Percentiles rank a stretch among this genome's conserved stretches.
These are phyloP conservation scores for Keqinozyma sinolaborantium DNA, from an alignment of 1,139 yeast genomes.

Conservation along the genomic window DNA sequence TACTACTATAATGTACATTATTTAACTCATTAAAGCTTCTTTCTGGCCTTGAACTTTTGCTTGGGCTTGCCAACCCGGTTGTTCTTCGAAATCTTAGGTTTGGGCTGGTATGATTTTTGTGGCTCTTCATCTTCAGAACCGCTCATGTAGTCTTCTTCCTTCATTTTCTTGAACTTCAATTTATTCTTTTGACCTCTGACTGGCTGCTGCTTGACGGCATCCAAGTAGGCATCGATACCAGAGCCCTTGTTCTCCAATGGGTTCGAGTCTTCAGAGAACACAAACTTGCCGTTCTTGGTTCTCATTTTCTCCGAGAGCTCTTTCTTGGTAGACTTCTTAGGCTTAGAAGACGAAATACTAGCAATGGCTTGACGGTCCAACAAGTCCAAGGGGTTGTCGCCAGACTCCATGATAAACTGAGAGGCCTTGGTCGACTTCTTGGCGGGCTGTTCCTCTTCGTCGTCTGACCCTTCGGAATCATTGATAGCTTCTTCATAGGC, in stretches of 20 bases:
- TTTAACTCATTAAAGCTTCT: slow-evolving; percentile 41
- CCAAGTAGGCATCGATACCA: slow-evolving; percentile 88
- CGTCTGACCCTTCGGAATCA: slow-evolving; percentile 55
- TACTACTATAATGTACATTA: neutral
- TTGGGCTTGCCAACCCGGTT: slow-evolving; percentile 36
- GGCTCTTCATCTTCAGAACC: slow-evolving; percentile 39
- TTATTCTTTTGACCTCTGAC: slow-evolving; percentile 88
- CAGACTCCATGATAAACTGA: slow-evolving; percentile 73
- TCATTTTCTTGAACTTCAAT: slow-evolving; percentile 72
- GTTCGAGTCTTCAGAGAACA: slow-evolving; percentile 51
- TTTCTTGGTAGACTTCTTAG: slow-evolving; percentile 51
- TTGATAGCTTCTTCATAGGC: slow-evolving; percentile 82
- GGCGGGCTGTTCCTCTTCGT: slow-evolving; percentile 29
- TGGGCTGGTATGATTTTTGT: slow-evolving; percentile 10
- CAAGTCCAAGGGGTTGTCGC: slow-evolving; percentile 84
- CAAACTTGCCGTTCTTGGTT: slow-evolving; percentile 53
- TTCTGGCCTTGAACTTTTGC: slow-evolving; percentile 54
- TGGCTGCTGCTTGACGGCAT: slow-evolving; percentile 91
- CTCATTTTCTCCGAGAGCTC: slow-evolving; percentile 46
- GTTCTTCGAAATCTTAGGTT: slow-evolving; percentile 15
- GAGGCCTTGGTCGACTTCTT: slow-evolving; percentile 18
- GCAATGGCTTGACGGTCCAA: slow-evolving; percentile 82
- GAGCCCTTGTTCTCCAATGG: slow-evolving; percentile 44
- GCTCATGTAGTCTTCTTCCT: slow-evolving; percentile 51
- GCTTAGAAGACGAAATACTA: slow-evolving; percentile 83